Conservation (phyloP, 2,329 filamentous ascomycete genomes). For the Diaporthe sp. region DNA sequence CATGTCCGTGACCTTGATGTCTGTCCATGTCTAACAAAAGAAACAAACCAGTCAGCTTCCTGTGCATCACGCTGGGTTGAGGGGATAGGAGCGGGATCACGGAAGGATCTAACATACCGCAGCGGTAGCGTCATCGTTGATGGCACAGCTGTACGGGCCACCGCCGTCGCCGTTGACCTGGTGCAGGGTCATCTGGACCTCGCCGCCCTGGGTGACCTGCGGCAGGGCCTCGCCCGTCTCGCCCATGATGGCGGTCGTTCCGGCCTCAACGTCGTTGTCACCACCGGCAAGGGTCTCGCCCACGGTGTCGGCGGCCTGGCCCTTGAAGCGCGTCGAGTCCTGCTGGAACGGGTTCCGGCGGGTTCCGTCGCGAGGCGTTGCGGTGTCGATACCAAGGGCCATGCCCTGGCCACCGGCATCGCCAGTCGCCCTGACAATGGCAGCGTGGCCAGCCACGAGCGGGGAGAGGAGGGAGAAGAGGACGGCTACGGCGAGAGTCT, state of each 20-base stretch:
- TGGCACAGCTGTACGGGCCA: slow-evolving; percentile 76
- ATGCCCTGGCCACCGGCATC: slow-evolving; percentile 70
- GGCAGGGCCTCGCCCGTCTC: slow-evolving; percentile 70
- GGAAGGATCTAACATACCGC: background rate
- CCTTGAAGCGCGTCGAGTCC: slow-evolving; percentile 73
- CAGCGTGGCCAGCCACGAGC: slow-evolving; percentile 72
- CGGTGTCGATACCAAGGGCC: slow-evolving; percentile 64
- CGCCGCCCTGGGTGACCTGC: slow-evolving; percentile 70
- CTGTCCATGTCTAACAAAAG: slow-evolving; percentile 57
- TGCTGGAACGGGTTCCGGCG: slow-evolving; percentile 73
- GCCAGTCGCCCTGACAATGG: slow-evolving; percentile 70
- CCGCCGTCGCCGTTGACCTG: slow-evolving; percentile 78
- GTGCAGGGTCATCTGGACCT: slow-evolving; percentile 73
- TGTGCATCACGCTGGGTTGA: background rate
- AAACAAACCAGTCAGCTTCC: background rate
- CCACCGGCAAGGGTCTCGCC: slow-evolving; percentile 62
- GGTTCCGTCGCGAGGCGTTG: slow-evolving; percentile 74
- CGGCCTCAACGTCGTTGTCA: slow-evolving; percentile 68
- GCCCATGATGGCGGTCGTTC: slow-evolving; percentile 70
- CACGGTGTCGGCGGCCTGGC: slow-evolving; percentile 51
- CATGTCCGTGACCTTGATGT: slow-evolving; percentile 68
- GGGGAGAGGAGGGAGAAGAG: slow-evolving; percentile 59
- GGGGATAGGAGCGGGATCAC: background rate
- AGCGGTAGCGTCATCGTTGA: slow-evolving; percentile 72
- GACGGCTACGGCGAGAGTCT: slow-evolving; percentile 27